These are phyloP conservation scores for Tillandsia leiboldiana DNA, from an alignment of 176 grass and related monocot species.

Conservation along the genomic window DNA sequence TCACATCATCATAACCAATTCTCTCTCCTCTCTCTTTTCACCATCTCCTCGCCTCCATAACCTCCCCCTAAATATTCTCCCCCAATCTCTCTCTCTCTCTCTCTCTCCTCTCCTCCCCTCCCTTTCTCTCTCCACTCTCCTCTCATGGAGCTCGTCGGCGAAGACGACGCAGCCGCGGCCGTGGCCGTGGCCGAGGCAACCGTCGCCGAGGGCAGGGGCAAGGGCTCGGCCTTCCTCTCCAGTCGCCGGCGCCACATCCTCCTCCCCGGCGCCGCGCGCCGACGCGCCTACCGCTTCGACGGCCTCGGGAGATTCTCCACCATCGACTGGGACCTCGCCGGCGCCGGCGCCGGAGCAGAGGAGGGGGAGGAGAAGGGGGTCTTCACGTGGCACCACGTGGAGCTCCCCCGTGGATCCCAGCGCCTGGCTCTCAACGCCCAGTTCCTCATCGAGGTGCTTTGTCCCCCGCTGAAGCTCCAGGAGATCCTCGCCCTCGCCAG, in stretches of 20 bases:
- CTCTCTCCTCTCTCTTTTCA: no score
- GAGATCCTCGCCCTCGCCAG: slow-evolving; percentile 78
- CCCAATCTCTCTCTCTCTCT: neutral
- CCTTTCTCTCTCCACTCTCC: neutral
- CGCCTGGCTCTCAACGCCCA: slow-evolving; percentile 69
- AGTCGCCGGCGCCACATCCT: slow-evolving; percentile 4
- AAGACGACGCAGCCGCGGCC: neutral
- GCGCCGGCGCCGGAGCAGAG: neutral
- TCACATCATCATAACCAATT: no score
- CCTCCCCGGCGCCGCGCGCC: slow-evolving; percentile 42
- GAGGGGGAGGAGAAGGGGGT: neutral
- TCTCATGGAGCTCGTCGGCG: neutral
- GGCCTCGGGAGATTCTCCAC: slow-evolving; percentile 38
- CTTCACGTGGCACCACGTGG: slow-evolving; percentile 87
- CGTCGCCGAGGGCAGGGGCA: neutral
- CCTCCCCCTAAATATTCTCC: neutral
- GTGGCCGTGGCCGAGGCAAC: slow-evolving; percentile 2
- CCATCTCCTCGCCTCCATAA: no score
- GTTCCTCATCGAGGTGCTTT: slow-evolving; percentile 71
- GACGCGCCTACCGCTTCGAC: slow-evolving; percentile 52
- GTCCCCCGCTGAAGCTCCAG: slow-evolving; percentile 78
- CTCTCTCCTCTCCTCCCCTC: neutral
- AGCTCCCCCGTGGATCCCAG: slow-evolving; percentile 43
- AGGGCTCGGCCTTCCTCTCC: slow-evolving; percentile 3
- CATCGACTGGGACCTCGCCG: slow-evolving; percentile 21